phyloP scores from a whole-genome alignment of 1,284 basidiomycete genomes.

The Sanghuangporus sanghuang region DNA sequence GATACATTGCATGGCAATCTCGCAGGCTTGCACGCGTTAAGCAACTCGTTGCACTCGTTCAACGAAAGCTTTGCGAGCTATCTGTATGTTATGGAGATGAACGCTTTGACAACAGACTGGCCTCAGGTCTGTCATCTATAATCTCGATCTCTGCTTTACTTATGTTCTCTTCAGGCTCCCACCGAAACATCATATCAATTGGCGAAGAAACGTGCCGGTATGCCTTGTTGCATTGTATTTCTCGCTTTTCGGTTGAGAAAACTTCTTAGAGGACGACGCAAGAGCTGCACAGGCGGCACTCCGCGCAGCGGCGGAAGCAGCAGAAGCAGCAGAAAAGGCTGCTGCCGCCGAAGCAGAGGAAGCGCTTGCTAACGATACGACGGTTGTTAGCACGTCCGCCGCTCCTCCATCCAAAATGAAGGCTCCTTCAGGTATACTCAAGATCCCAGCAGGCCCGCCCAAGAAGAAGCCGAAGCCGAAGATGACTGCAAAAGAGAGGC shows the following conservation, averaged over 20 bases:
- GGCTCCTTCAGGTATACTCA: slow-evolving; percentile 32
- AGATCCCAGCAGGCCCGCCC: slow-evolving; percentile 26
- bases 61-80: slow-evolving; percentile 93
- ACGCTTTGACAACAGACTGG: slow-evolving; percentile 90
- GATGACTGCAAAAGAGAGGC: slow-evolving; percentile 76
- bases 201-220: slow-evolving; percentile 59
- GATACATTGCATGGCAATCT: slow-evolving; percentile 76
- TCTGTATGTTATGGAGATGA: slow-evolving; percentile 92
- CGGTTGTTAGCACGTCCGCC: slow-evolving; percentile 28
- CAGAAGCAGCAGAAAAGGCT: slow-evolving; percentile 18
- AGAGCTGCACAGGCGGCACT: slow-evolving; percentile 30
- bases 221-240: slow-evolving; percentile 14
- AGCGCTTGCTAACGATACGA: slow-evolving; percentile 36
- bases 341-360: slow-evolving; percentile 23
- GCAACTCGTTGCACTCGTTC: slow-evolving; percentile 76
- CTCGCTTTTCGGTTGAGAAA: neutral
- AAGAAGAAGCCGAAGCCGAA: slow-evolving; percentile 64
- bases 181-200: slow-evolving; percentile 55
- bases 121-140: slow-evolving; percentile 55
- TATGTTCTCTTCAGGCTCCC: slow-evolving; percentile 43
- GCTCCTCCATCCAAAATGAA: slow-evolving; percentile 35
- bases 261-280: slow-evolving; percentile 39
- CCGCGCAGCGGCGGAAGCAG: slow-evolving; percentile 24
- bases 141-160: neutral
- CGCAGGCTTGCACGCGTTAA: slow-evolving; percentile 65